A percentile compares a stretch with the other conserved stretches of the same genome.
Evolutionary conservation across 345 rosid genomes (phyloP).

Genomic region (Lenwebbia sp.): DNA sequence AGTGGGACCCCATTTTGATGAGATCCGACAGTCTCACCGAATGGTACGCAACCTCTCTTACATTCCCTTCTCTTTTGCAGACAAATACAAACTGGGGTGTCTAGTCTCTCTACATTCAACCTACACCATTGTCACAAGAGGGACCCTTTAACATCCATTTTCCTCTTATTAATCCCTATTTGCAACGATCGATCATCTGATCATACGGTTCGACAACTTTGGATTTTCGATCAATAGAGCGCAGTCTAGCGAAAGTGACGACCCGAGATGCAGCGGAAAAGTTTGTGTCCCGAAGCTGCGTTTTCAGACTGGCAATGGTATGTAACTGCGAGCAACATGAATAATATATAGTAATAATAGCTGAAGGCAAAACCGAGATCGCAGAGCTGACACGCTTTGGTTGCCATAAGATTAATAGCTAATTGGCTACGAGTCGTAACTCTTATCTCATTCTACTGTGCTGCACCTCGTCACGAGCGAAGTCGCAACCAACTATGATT

Average conservation of each 20-base stretch:
- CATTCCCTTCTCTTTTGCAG: background rate
- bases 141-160: background rate
- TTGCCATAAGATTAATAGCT: background rate
- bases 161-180: background rate
- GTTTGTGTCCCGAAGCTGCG: background rate
- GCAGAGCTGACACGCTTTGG: background rate
- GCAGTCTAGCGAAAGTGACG: background rate
- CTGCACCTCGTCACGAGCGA: rapidly evolving
- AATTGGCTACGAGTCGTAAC: rapidly evolving
- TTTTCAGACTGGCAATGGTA: background rate
- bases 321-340: background rate
- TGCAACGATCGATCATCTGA: background rate
- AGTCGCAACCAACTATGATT: background rate
- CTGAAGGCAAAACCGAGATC: background rate
- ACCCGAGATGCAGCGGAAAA: background rate
- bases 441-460: background rate
- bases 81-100: background rate
- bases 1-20: background rate
- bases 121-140: background rate
- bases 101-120: background rate
- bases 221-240: background rate
- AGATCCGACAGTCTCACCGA: background rate
- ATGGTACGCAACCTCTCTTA: background rate
- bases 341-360: background rate
- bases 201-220: background rate